Evolutionary conservation across 2,329 filamentous ascomycete genomes (phyloP), one percentile per base, ranked within the genome.

Genomic region (Colletotrichum camelliae): DNA sequence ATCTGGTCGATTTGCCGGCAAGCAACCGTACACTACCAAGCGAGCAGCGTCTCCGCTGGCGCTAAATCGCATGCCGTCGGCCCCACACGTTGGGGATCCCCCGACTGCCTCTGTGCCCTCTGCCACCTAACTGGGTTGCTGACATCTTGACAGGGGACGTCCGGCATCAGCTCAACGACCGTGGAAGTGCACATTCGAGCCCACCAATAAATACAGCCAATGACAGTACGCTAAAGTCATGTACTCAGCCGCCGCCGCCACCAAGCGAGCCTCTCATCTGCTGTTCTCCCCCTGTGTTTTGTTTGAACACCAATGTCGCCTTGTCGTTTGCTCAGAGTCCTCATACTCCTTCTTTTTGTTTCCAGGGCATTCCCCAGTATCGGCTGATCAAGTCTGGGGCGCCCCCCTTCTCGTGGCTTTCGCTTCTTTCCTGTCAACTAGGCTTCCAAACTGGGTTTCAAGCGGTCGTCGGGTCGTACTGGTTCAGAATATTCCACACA

Each of bases 401-500:
- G 21, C n/a, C 33, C n/a, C 24, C 29, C 24, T 43, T 52, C 7
- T 65, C 10, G 18, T 57, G 35, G 67, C 67, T 21, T 58, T 74
- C 55, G 43, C 61, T 71, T 65, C 67, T 58, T 27, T 48, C 67
- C 48, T 24, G 61, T 67, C 61, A 72, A 60, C 55, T 16, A 52
- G 16, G 10, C 57, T 61, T 52, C 62, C 52, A 43, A 15, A 67
- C 15, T 48, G 33, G 33, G n/a, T 48, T 48, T 74, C 52, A 76
- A 61, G 64, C 70, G 29, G 70, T 65, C 29, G 70, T 60, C 64
- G 82, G 83, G 43, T 85, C 84, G 77, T 87, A 87, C 77, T 87
- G 88, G 79, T 91, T 91, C 78, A 91, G 80, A 73, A 91, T 81
- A 48, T 87, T 88, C 90, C 90, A 91, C 71, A 91, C 86, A 60